Evolutionary conservation across 768 basidiomycete genomes (phyloP), one percentile per base, ranked within the genome.

Genomic region (Leucocoprinus birnbaumii): DNA sequence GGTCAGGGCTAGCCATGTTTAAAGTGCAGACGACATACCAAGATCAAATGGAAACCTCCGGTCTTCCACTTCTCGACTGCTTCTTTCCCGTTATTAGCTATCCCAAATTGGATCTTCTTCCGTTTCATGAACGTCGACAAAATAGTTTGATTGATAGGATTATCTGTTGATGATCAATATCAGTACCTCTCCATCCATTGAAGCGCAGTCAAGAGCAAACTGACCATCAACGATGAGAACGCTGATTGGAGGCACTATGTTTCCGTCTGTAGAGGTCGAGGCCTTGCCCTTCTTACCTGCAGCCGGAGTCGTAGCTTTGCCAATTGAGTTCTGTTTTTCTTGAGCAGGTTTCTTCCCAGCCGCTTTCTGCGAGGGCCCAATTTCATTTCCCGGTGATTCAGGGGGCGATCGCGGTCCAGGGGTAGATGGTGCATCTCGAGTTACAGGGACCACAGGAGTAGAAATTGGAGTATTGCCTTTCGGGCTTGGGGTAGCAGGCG

Each of bases 71-170:
- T 97, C 63, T 93, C 80, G 14, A 99, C 93, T 0, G 97, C 97
- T 70, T 98, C 95, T 60, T 86, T 85, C 37, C 97, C 97, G 68
- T 98, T 93, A 63, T 89, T 93, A 9, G 97, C 97, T 48, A 94
- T 81, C 60, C 94, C 91, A 72, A 87, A 95, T 66, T 91, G 94
- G 70, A 98, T 96, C 70, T 87, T 90, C 75, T 94, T 97, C 74
- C 89, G 91, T 65, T 84, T 87, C 91, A 98, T 91, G 65, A 97
- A 98, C 34, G 92, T 95, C n/a, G 91, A 91, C 51, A 98, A 74
- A 67, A 98, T 97, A 24, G 91, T 96, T 66, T 95, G 96, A 65
- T 99, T 98, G 74, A 99, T 98, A 5, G 94, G 91, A 67, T 99
- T 99, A 73, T 99, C 97, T 98, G 37, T 31, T 31, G 11, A n/a